Base-by-base conservation (phyloP, 192 early-diverging fungal species). In the Rhizophagus clarus region DNA sequence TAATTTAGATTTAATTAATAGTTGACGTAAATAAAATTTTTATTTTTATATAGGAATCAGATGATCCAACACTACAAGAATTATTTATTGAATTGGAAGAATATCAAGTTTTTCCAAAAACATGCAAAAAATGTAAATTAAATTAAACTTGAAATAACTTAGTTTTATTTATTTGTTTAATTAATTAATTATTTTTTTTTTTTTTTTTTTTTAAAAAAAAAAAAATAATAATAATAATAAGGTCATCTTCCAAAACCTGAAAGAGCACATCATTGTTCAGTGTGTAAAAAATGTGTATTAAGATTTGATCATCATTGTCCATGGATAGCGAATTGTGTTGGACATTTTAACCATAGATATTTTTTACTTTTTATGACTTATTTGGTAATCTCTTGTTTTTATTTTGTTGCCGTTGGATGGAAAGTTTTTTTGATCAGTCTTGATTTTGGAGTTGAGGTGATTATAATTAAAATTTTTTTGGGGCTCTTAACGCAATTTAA, bases 281-380 rank as follows among this genome's bases (percentile, higher is more conserved):
- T 92, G 15, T 94, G 93, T 80, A 90, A 89, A 61, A 73, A 81
- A 26, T 95, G 94, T 75, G 93, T 95, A n/a, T 80, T 95, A 70
- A 90, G 88, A 79, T 93, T 94, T 79, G 94, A 95, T 82, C 94
- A 95, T 81, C 90, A 93, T 79, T 92, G 94, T 42, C 93, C 93
- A 14, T 95, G 94, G 94, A 89, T 95, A 80, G 91, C 92, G 76
- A 93, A 93, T 80, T 94, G 93, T 74, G 92, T 95, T 37, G 94
- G 94, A 3, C 90, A 91, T 80, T 89, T 83, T 32, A 95, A 93
- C 74, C 93, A 95, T 72, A 89, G 93, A 73, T 89, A 89, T 29
- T 95, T 95, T 79, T 15, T 94, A 24, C 83, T 95, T 77, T 95
- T 95, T 34, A 83, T 90, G 87, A 89, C 87, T 15, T 90, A 90